Base-by-base conservation (phyloP, 345 rosid genomes). In the Punica granatum region DNA sequence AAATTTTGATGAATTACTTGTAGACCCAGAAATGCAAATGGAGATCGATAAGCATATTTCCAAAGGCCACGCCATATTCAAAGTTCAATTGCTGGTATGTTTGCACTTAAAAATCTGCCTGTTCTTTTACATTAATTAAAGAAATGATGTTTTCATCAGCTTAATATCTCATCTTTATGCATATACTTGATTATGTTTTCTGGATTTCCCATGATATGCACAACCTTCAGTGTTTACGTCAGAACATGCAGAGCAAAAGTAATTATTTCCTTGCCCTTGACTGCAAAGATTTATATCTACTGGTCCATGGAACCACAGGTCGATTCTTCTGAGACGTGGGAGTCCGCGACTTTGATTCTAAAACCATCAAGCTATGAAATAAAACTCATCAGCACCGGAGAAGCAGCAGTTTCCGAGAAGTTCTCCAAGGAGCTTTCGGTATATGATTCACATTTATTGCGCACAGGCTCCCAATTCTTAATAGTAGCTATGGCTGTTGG, bases 311-410 rank as follows among this genome's bases (percentile, higher is more conserved):
- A 30, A 31, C 19, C 23, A 74, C 78, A 90, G 96, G 78, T 70
- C 63, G 89, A 87, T 77, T 84, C 88, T 73, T 67, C 91, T 34
- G 92, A 90, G 70, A 84, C 80, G 41, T 90, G 97, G 98, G 90
- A 79, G 72, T 79, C 82, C 0, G 82, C 93, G 35, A 79, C 80
- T 31, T 71, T 90, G 32, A 70, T 62, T 32, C 77, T 92, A 83
- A 79, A 71, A 74, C 71, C 73, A 60, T 84, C 93, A 18, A 74
- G 80, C 77, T 90, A 81, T 79, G 92, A 90, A 72, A 84, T 92
- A 41, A 90, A 76, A 80, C 79, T 79, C 60, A 78, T 69, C 26
- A 74, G 74, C 64, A 71, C 75, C 14, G 88, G 83, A 69, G 67
- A 73, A 72, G 71, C 75, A 31, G 77, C 79, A 36, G 70, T 85